Evolutionary conservation across 495 filamentous ascomycete species (phyloP), one percentile per base, ranked within the genome.

Genomic region (Echria macrotheca): DNA sequence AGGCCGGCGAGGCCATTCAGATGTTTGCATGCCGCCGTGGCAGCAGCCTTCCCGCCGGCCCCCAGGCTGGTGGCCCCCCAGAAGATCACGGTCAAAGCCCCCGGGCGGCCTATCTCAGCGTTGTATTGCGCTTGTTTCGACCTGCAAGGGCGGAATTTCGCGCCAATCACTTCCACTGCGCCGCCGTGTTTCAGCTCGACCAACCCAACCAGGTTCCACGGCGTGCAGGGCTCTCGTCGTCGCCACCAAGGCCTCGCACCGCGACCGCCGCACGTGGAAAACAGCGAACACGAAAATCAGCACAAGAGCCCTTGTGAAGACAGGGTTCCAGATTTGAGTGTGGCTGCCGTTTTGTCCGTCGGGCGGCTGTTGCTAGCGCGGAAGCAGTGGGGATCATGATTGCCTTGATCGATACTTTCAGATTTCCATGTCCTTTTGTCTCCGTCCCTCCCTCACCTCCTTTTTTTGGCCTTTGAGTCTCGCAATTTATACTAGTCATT

Each of bases 121-220:
- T 63, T 49, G 52, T 42, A 60, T 55, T 53, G 39, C 31, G 21
- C 46, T 44, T 40, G 49, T 54, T 58, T 60, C 26, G 49, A 33
- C n/a, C 60, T 60, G 52, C 58, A 56, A 58, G 53, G 58, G 53
- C 31, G 37, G 41, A 35, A 43, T 22, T 32, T 39, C 14, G 40
- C 50, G 18, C 60, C 58, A 61, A 64, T 61, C 58, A 60, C 18
- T 22, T 23, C 47, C 14, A 9, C 43, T 15, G 33, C 33, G 43
- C 24, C 32, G 23, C 43, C 36, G 33, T 19, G 48, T 55, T 55
- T 48, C 49, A 53, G 56, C 47, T 58, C 38, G 35, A 35, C 22
- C 44, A 47, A 29, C 19, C 21, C 36, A 14, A 50, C 28, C 31
- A 36, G 26, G 46, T 9, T 40, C 35, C 19, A 40, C 33, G 17